Evolutionary conservation across 2,329 filamentous ascomycete genomes (phyloP).

Genomic region (Diaporthe ilicicola): DNA sequence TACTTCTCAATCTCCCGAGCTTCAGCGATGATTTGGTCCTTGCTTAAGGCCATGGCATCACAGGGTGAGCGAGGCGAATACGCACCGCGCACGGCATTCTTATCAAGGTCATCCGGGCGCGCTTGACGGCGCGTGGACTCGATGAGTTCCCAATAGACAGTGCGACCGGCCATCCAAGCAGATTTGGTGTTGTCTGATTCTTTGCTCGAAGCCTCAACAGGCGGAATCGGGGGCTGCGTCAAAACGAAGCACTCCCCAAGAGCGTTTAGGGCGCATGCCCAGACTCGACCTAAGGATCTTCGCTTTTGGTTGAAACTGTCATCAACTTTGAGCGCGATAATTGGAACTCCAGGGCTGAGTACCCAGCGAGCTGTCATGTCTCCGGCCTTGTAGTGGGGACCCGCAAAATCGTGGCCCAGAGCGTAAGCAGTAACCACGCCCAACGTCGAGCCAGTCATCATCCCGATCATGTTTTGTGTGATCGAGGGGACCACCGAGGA

Average conservation of each 20-base stretch:
- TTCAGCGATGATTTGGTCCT: constrained; percentile 77
- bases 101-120: constrained; percentile 76
- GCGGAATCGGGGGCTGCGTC: constrained; percentile 71
- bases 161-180: constrained; percentile 84
- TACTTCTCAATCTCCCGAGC: constrained; percentile 84
- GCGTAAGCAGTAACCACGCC: constrained; percentile 86
- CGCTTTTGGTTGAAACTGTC: constrained; percentile 80
- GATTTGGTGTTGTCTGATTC: constrained; percentile 66
- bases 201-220: constrained; percentile 55
- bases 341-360: constrained; percentile 90
- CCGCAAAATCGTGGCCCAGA: constrained; percentile 67
- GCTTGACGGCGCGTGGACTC: constrained; percentile 79
- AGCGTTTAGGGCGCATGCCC: constrained; percentile 94
- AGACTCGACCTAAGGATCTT: constrained; percentile 75
- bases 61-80: constrained; percentile 85
- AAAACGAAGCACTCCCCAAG: constrained; percentile 92
- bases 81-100: constrained; percentile 72
- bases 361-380: constrained; percentile 90
- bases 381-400: constrained; percentile 72
- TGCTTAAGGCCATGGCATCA: constrained; percentile 74
- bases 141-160: constrained; percentile 81
- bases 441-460: constrained; percentile 83
- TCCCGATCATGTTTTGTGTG: constrained; percentile 81
- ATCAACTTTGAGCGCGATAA: constrained; percentile 84
- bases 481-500: constrained; percentile 73